phyloP scores from a whole-genome alignment of 2,329 filamentous ascomycete genomes.

The Leptographium procerum region DNA sequence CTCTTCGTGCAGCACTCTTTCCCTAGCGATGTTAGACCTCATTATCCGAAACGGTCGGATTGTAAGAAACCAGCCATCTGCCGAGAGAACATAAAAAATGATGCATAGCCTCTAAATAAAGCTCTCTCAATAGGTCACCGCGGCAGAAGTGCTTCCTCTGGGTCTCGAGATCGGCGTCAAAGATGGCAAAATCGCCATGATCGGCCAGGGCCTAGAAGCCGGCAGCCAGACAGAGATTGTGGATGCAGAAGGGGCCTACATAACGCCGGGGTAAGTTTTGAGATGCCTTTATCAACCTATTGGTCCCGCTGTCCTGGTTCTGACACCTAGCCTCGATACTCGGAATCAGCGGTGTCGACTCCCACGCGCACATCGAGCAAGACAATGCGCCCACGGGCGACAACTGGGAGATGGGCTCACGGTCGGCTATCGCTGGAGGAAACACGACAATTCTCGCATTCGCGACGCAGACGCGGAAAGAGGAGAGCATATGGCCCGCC shows the following conservation, averaged over 20 bases:
- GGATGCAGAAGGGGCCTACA: slow-evolving; percentile 31
- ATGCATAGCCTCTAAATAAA: not conserved
- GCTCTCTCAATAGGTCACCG: slow-evolving; percentile 26
- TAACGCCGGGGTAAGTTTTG: slow-evolving; percentile 23
- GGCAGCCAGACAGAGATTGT: slow-evolving; percentile 24
- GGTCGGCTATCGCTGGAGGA: slow-evolving; percentile 44
- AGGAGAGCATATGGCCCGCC: slow-evolving; percentile 46
- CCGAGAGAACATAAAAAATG: not conserved
- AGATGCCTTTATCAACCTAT: not conserved
- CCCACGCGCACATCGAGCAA: slow-evolving; percentile 26
- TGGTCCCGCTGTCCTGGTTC: not conserved
- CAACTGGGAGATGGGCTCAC: slow-evolving; percentile 30
- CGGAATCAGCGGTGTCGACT: slow-evolving; percentile 23
- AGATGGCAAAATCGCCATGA: slow-evolving; percentile 30
- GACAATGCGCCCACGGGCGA: slow-evolving; percentile 20
- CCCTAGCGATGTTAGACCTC: slow-evolving; percentile 9
- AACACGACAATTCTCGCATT: slow-evolving; percentile 48
- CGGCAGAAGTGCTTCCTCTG: slow-evolving; percentile 29
- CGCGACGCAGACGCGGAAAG: slow-evolving; percentile 36
- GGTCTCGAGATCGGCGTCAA: slow-evolving; percentile 35
- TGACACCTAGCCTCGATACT: not conserved
- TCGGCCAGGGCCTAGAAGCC: slow-evolving; percentile 26
- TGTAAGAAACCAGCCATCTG: slow-evolving; percentile 4
- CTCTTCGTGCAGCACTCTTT: not conserved
- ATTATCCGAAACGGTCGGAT: slow-evolving; percentile 16